Evolutionary conservation across 306 rosid species (phyloP), one percentile per base, ranked within the genome.

Genomic region (Prunus mongolica): DNA sequence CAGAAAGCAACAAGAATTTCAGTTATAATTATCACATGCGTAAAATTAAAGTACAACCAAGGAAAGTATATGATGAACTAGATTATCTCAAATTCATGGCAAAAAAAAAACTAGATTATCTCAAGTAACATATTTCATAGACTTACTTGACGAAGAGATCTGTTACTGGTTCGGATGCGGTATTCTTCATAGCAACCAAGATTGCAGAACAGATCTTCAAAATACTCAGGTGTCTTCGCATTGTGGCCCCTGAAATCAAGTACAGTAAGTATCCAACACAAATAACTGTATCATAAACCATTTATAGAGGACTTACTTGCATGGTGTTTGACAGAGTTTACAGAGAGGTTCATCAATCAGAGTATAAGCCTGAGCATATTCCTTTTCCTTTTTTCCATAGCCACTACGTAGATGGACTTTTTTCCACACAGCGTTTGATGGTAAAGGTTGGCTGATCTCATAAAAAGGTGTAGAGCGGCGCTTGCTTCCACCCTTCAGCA

Each of bases 191-290:
- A 90, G 86, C 97, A 94, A 71, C 71, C 85, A 81, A 94, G 96
- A 77, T 88, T 87, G 82, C 98, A 94, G 82, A 92, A 94, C 67
- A 94, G 95, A 86, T 94, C 98, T 82, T 94, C 98, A 77, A 94
- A 88, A 87, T 49, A 94, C 79, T 94, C 97, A 72, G 97, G 97
- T 58, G 76, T 70, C 88, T 79, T 89, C 62, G 93, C 91, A 84
- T 90, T 92, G 80, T 63, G 77, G 63, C 93, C 87, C 89, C 98
- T 94, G 90, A 82, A 86, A 88, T 60, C 67, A 58, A 63, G 85
- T 76, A 73, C 72, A 77, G 70, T 70, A 79, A 82, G 28, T 71
- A 34, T 58, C 76, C 8, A 58, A 49, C 69, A 22, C 52, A 71
- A 65, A 78, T n/a, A 78, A 52, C 28, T 63, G 51, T 16, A 84